These are phyloP conservation scores for Gnomoniopsis smithogilvyi DNA, from an alignment of 2,329 filamentous ascomycete genomes.

Conservation along the genomic window DNA sequence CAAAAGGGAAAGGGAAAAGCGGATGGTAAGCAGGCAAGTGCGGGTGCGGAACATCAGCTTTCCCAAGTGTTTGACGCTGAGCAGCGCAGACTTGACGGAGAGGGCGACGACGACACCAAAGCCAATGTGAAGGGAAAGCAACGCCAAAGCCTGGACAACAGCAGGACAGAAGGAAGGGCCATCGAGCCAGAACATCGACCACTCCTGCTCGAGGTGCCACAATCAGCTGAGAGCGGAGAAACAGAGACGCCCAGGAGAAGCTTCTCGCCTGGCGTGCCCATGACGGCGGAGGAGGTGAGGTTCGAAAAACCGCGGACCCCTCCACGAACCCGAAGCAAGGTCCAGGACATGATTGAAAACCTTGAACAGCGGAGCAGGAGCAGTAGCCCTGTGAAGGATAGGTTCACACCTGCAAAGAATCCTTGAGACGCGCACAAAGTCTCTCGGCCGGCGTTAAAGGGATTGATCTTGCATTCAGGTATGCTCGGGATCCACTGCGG, in stretches of 20 bases:
- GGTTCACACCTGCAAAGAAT: background rate
- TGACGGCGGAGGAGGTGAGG: conserved; percentile 21
- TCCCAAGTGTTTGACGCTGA: background rate
- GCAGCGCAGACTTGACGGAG: background rate
- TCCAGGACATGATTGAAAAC: conserved; percentile 54
- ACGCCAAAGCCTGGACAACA: background rate
- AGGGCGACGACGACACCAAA: background rate
- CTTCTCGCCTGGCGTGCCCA: conserved; percentile 12
- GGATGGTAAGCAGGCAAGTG: background rate
- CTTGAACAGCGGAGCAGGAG: conserved; percentile 47
- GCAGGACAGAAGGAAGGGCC: conserved; percentile 4
- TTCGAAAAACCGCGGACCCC: conserved; percentile 33
- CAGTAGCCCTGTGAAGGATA: conserved; percentile 31
- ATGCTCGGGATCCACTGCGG: too few relatives aligned
- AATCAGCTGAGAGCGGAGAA: background rate
- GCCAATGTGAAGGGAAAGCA: background rate
- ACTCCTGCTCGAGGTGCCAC: conserved; percentile 12
- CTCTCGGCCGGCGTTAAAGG: too few relatives aligned
- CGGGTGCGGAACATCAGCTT: background rate
- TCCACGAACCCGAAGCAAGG: conserved; percentile 37
- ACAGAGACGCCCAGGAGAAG: conserved; percentile 11
- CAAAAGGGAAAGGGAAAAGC: background rate
- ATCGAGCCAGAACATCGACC: conserved; percentile 4
- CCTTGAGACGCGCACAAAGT: background rate
- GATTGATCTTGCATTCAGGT: too few relatives aligned